Base-by-base conservation (phyloP, 2,329 filamentous ascomycete species). In the Arthrinium puccinioides region DNA sequence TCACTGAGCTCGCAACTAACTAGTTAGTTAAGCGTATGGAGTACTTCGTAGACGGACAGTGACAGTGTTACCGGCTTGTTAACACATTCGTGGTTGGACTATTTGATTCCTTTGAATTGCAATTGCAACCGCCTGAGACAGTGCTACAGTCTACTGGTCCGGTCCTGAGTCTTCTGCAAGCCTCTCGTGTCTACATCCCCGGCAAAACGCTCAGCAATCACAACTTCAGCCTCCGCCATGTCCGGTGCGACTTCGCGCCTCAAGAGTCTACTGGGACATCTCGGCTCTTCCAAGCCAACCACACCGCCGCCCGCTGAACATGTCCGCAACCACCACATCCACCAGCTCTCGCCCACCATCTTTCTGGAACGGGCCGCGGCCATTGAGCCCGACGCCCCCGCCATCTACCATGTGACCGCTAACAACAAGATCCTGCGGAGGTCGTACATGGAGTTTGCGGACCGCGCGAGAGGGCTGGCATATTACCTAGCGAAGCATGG, bases 321-420 rank as follows among this genome's bases (percentile, higher is more conserved):
- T 56, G 61, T 48, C 39, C 63, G 67, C 43, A 68, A 67, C 46
- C 60, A 68, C 53, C 78, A 87, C 59, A 74, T 84, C 52, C 84
- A 90, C 61, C 78, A 82, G 13, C 76, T 97, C 21, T 89, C 87
- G 2, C 90, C 90, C 0, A 95, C 89, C 3, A 82, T 79, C 60
- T 96, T 95, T 58, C 69, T 94, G 16, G 84, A 86, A 47, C 82
- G 90, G 37, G 88, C 90, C 14, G 89, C 89, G 6, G 70, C 76
- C 31, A 92, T 97, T 52, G 90, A 96, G 62, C 90, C 90, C 6
- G 69, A 89, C 54, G 87, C 85, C 10, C 73, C 82, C 48, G 90
- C 89, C 24, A 84, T 96, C 54, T 82, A 88, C 55, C 90, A 97
- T 62, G 67, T 87, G 38, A 94, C 88, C 0, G 72, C 82, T 43